Evolutionary conservation across 495 filamentous ascomycete species (phyloP), one percentile per base, ranked within the genome.

Genomic region (Aspergillus conjunctus): DNA sequence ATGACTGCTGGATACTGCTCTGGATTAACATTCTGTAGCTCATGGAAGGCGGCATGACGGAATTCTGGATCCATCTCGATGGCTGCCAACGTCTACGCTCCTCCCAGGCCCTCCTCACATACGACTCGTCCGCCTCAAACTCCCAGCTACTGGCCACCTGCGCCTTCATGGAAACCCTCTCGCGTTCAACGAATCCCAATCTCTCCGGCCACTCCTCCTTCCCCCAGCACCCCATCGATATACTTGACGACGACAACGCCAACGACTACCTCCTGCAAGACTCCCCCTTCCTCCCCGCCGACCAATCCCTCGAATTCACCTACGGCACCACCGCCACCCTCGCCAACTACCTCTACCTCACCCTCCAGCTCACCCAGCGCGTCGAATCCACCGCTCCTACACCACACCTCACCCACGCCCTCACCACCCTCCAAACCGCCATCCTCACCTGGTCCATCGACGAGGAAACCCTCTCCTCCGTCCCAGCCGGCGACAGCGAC

Each of bases 51-150:
- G 49, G 45, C 31, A 59, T 59, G 56, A 51, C 56, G 1, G 56
- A 59, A n/a, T 59, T 59, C 48, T 59, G 56, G 56, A 59, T 59
- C 32, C 56, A 59, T 44, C 48, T 59, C 3, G 21, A 39, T 15
- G 56, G 56, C 33, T 59, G 56, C 56, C 26, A 59, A 17, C 46
- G 34, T 14, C 48, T 59, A 11, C 46, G 48, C 14, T 1, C 22
- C 8, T 26, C 34, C 8, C 43, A 31, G 1, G 1, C n/a, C 3
- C 9, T n/a, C 17, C 44, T 18, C 15, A 6, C 44, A 17, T 10
- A 0, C 43, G 7, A n/a, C 11, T 46, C 20, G 7, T 15, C 17
- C 43, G 4, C 39, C 39, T 7, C 26, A 5, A 20, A 48, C 41
- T 11, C 22, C 12, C 39, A 57, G 17, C 22, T 57, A 15, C 20